phyloP scores from a whole-genome alignment of 2,329 filamentous ascomycete genomes.

The Dactylellina haptotyla region DNA sequence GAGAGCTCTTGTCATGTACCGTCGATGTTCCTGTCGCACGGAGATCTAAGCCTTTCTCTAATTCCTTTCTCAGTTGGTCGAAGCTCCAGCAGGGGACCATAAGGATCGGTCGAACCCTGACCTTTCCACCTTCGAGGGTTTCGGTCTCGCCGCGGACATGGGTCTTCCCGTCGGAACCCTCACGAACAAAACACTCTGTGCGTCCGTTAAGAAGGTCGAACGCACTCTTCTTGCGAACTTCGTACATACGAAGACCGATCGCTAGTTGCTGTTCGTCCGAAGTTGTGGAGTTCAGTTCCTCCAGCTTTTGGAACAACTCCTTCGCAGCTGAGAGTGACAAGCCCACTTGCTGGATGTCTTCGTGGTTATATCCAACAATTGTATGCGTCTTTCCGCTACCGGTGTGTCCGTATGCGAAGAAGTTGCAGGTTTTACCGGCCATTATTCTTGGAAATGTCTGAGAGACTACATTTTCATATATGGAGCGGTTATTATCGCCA shows the following conservation, averaged over 20 bases:
- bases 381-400: slow-evolving; percentile 63
- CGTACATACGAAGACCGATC: slow-evolving; percentile 62
- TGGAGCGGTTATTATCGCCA: slow-evolving; percentile 55
- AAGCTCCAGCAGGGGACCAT: slow-evolving; percentile 61
- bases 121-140: slow-evolving; percentile 61
- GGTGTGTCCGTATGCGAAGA: slow-evolving; percentile 64
- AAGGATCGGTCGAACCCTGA: slow-evolving; percentile 62
- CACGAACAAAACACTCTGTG: slow-evolving; percentile 62
- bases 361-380: slow-evolving; percentile 63
- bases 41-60: slow-evolving; percentile 59
- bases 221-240: slow-evolving; percentile 62
- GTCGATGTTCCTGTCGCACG: slow-evolving; percentile 61
- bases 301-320: slow-evolving; percentile 58
- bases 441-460: slow-evolving; percentile 60
- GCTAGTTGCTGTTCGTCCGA: slow-evolving; percentile 57
- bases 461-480: slow-evolving; percentile 59
- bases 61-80: slow-evolving; percentile 58
- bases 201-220: slow-evolving; percentile 63
- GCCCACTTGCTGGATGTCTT: slow-evolving; percentile 60
- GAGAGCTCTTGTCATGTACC: slow-evolving; percentile 64
- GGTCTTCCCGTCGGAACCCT: slow-evolving; percentile 62
- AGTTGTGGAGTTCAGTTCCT: slow-evolving; percentile 56
- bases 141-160: slow-evolving; percentile 64
- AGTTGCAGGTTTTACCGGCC: slow-evolving; percentile 61
- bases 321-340: slow-evolving; percentile 61